phyloP scores from a whole-genome alignment of 345 rosid species.

The Leavenworthia alabamica region DNA sequence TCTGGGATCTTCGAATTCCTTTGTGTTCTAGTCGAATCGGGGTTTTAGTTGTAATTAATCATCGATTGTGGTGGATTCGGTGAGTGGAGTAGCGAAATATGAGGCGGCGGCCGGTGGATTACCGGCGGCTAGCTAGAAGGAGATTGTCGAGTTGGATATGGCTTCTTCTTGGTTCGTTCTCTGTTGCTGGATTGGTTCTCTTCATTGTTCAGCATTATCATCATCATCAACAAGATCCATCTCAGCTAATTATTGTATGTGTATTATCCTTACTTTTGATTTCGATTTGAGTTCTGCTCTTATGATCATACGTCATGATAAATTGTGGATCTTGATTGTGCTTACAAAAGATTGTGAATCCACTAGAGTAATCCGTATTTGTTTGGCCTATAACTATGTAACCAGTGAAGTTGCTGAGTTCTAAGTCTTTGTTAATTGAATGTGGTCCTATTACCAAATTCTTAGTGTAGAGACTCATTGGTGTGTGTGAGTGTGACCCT shows the following conservation, averaged over 20 bases:
- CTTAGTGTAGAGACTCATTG: no score
- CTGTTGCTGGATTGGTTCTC: conserved; percentile 66
- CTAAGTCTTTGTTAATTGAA: not conserved
- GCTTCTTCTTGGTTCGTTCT: conserved; percentile 60
- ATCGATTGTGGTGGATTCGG: conserved; percentile 27
- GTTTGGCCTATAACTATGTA: no score
- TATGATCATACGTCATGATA: not conserved
- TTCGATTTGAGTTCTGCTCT: not conserved
- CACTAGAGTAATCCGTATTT: not conserved
- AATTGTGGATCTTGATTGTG: conserved; percentile 9
- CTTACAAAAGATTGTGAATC: not conserved
- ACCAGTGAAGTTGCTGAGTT: not conserved
- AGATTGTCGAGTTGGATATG: conserved; percentile 79
- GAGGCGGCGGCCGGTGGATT: conserved; percentile 93
- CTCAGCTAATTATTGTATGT: conserved; percentile 31
- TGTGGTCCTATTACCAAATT: no score
- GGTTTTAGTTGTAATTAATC: conserved; percentile 8
- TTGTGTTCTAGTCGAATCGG: conserved; percentile 21
- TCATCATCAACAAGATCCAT: no score
- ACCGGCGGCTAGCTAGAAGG: conserved; percentile 95
- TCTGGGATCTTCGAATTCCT: no score
- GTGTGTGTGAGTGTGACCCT: no score
- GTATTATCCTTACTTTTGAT: not conserved
- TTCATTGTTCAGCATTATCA: conserved; percentile 80
- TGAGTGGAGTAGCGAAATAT: conserved; percentile 33